Conservation (phyloP, 2,329 filamentous ascomycete species). For the Calonectria hawksworthii region DNA sequence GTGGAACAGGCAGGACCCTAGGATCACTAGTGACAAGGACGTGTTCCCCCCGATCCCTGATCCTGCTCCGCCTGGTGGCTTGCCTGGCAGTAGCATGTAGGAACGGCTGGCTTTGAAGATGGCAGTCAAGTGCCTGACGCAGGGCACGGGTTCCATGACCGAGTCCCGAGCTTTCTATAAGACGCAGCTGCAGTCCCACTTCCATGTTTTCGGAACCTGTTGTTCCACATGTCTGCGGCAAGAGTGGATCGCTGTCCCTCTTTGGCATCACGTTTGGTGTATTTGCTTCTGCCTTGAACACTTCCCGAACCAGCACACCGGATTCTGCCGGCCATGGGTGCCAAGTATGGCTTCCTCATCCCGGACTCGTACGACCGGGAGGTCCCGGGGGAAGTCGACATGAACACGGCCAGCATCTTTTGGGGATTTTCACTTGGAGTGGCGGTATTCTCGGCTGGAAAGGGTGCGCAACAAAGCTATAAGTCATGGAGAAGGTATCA, state of each 20-base stretch:
- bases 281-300: neutral
- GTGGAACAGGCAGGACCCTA: neutral
- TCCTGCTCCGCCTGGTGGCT: neutral
- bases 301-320: too few species aligned
- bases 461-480: conserved; percentile 31
- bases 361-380: conserved; percentile 42
- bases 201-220: neutral
- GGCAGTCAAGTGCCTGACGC: neutral
- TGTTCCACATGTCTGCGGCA: neutral
- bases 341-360: conserved; percentile 40
- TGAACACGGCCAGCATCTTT: conserved; percentile 43
- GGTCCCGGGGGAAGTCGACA: conserved; percentile 35
- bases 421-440: conserved; percentile 42
- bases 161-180: conserved; percentile 12
- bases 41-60: neutral
- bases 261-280: neutral
- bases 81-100: neutral
- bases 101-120: neutral
- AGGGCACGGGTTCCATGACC: neutral
- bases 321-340: conserved; percentile 15
- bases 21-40: neutral
- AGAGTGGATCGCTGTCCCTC: neutral
- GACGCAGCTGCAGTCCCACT: neutral
- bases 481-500: conserved; percentile 31
- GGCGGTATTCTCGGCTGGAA: conserved; percentile 30